Evolutionary conservation across 257 asterid genomes (phyloP), one percentile per base, ranked within the genome.

Genomic region (Paulownia fortunei): DNA sequence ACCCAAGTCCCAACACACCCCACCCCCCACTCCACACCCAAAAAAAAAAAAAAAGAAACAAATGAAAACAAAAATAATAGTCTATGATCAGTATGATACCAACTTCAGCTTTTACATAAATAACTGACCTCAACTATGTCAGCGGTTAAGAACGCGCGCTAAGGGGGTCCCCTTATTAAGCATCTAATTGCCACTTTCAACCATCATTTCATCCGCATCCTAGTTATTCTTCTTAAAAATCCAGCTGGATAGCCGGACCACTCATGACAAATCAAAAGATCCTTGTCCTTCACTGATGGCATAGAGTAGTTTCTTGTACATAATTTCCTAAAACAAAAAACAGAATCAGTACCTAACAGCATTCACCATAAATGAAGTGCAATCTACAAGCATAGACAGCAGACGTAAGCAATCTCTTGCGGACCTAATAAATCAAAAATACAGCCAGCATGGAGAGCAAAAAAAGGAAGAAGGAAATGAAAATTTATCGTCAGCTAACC

Each of bases 281-380:
- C 99, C 98, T 70, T 93, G 99, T 32, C 99, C 99, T 84, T 96
- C 99, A 54, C 79, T 91, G 80, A 96, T 96, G 58, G 99, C 97
- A 76, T 91, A 96, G 1, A 92, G 84, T 54, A 96, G 87, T 76
- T 93, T 96, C 92, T 92, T 91, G 91, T 83, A 81, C 99, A 96
- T 93, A 72, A 93, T 85, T 78, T 92, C 99, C 99, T 96, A 86
- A 65, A 76, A 63, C 44, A 2, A 11, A 69, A 74, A 77, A 6
- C 15, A 60, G 26, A 13, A 27, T 41, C 69, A 72, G 79, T 30
- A 65, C 30, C 23, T 3, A 32, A 52, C 27, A 12, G 16, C 36
- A 34, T 30, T 51, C 30, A 72, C 32, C 27, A 37, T 3, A 73
- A 54, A 8, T 0, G 3, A 67, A 12, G 11, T 2, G 8, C 23